Base-by-base conservation (phyloP, 257 asterid species). In the Solanum bulbocastanum region DNA sequence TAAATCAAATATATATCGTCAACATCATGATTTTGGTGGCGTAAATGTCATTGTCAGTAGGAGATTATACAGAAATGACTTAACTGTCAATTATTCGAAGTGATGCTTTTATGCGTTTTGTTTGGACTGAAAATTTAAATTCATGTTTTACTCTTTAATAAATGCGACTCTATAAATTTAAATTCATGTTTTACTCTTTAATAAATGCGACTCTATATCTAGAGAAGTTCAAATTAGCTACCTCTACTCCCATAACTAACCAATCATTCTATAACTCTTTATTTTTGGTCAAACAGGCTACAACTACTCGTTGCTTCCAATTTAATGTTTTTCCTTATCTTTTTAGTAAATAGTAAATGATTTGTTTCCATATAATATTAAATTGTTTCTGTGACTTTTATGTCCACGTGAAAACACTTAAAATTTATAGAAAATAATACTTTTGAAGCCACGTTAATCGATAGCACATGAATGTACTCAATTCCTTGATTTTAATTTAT, bases 291-390 rank as follows among this genome's bases (percentile, higher is more conserved):
- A 58, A 58, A 58, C 65, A 56, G 65, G 23, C 22, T 40, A 22
- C 83, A 76, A 76, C 84, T 40, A 13, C 60, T 12, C 2, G 25
- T 33, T 78, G 62, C 84, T n/a, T 76, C 83, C 83, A 37, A 75
- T 22, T 75, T 75, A 75, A 37, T 75, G 83, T 78, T 39, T 14
- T 35, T 76, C 83, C 60, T 76, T 76, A 23, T 39, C 83, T n/a
- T 76, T 73, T 35, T 5, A 65, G 16, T 72, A 10, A 35, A 37
- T 37, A 23, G 14, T 16, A 35, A 33, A 73, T 73, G 52, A 37
- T 23, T 74, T 74, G 5, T 36, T 74, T 75, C 5, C 83, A 23
- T 23, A 75, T 1, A 37, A 75, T 37, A 75, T 37, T 23, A 11
- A 36, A 73, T 37, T 75, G 11, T 71, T 71, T 71, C 20, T 32